Conservation (phyloP, 106 monocot species). For the Gastrodia elata region DNA sequence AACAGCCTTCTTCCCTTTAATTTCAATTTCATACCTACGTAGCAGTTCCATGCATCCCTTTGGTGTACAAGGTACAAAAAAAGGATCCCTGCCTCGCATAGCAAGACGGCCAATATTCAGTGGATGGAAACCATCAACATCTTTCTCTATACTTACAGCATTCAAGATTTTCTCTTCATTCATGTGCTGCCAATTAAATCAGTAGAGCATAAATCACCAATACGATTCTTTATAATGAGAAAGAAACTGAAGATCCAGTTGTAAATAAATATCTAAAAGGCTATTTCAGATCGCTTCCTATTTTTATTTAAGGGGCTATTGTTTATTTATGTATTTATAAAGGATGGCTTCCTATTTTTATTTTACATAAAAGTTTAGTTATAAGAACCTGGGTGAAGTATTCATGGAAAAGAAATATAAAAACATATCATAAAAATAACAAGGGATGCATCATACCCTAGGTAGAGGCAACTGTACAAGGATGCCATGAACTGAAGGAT, state of each 20-base stretch:
- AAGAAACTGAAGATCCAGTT: neutral
- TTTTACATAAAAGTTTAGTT: too few relatives aligned
- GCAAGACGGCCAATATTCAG: constrained; percentile 89
- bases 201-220: constrained; percentile 9
- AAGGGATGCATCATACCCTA: constrained; percentile 36
- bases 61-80: constrained; percentile 95
- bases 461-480: constrained; percentile 93
- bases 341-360: too few relatives aligned
- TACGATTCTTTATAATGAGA: neutral
- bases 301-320: too few relatives aligned
- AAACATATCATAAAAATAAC: neutral
- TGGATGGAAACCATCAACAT: constrained; percentile 97
- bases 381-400: neutral
- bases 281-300: too few relatives aligned
- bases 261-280: neutral
- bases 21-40: constrained; percentile 54
- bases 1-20: constrained; percentile 85
- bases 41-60: constrained; percentile 96
- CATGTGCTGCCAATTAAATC: constrained; percentile 59
- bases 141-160: constrained; percentile 80
- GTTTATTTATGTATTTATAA: too few relatives aligned
- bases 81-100: constrained; percentile 86
- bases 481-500: constrained; percentile 84
- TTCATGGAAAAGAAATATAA: neutral
- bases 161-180: constrained; percentile 77